A percentile compares a stretch with the other conserved stretches of the same genome.
phyloP scores from a whole-genome alignment of 148 eudicot genomes.

The Arctostaphylos glauca region DNA sequence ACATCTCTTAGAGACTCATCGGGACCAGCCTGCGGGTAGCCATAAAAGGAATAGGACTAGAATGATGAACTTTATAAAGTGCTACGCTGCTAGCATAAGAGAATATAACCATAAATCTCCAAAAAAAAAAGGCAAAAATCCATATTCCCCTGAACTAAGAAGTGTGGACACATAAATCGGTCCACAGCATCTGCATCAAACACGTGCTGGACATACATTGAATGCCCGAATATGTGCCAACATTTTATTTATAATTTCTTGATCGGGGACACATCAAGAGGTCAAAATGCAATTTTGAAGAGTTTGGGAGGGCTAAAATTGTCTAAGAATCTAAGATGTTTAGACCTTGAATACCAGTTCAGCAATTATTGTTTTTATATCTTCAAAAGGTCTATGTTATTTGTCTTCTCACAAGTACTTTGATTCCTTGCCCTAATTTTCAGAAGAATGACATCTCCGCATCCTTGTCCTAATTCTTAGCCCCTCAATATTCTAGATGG shows the following conservation, averaged over 20 bases:
- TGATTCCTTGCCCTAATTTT: neutral
- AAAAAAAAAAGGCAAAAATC: neutral
- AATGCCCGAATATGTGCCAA: neutral
- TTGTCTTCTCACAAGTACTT: neutral
- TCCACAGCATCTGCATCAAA: neutral
- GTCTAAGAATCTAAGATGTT: neutral
- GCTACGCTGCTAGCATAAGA: neutral
- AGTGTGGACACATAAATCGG: neutral
- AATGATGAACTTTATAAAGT: neutral
- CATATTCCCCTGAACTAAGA: neutral
- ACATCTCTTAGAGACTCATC: slow-evolving; percentile 42
- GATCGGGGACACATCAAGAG: neutral
- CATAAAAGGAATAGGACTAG: neutral
- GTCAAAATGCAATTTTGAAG: neutral
- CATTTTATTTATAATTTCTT: neutral
- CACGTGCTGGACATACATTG: neutral
- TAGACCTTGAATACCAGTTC: neutral
- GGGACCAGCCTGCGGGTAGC: slow-evolving; percentile 39
- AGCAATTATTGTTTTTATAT: neutral
- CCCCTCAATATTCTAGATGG: neutral
- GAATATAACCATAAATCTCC: neutral
- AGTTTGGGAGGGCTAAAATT: neutral
- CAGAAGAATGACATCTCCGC: too few species aligned
- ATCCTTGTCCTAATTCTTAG: neutral
- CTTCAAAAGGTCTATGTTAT: too few species aligned